Base-by-base conservation (phyloP, 306 rosid genomes). In the Quercus berberidifolia region DNA sequence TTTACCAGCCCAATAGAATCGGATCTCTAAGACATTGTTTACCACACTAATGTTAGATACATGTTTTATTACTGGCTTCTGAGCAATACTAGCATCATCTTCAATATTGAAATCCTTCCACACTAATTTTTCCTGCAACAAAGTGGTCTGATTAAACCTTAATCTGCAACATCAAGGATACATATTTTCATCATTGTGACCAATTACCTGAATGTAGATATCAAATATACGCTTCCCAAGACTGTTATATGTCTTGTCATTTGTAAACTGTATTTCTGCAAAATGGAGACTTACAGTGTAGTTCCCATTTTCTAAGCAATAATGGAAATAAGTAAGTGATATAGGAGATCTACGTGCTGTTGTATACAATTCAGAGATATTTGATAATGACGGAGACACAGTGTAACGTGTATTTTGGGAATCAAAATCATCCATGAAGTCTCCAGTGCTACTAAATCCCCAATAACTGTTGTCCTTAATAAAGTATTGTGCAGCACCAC, bases 71-170 rank as follows among this genome's bases (percentile, higher is more conserved):
- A 63, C 28, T 63, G 69, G 69, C 69, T 63, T 63, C 17, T 1
- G 28, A 63, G 38, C 38, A 7, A 21, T 14, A 63, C 69, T 3
- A 1, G 93, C 82, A 81, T 43, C 63, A 20, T 84, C 80, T 85
- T 79, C 92, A 82, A 91, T 85, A 76, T 91, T 82, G 82, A 89
- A 91, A 80, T 89, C 79, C 87, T 85, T 81, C 75, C 18, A 25
- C 76, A 79, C 71, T 79, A 86, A 56, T 79, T 55, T 85, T 46
- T 86, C 97, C 97, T 89, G 88, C 68, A 68, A 75, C 54, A 82
- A 79, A 76, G 33, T 71, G 51, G 38, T 23, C 52, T 78, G 57
- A 58, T 73, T 41, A 73, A 62, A 82, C 69, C 71, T n/a, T 56
- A 6, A 28, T 69, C 55, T 72, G 68, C 43, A 80, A 71, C 83